Evolutionary conservation across 441 rosid species (phyloP).

Genomic region (Eruca vesicaria): DNA sequence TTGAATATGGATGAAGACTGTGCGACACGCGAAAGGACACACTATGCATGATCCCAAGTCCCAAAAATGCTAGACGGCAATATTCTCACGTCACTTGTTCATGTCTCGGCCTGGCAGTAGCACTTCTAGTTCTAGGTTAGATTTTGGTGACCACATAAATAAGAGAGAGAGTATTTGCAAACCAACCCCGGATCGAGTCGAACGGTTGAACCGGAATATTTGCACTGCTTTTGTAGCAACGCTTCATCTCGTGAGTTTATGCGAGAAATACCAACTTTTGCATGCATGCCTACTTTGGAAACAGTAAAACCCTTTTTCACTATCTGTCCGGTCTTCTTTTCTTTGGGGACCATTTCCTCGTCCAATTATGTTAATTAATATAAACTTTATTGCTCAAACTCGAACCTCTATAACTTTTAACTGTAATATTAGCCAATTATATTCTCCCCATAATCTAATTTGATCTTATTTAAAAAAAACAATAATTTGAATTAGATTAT

Average conservation of each 20-base stretch:
- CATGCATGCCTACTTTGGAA: conserved; percentile 31
- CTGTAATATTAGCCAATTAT: conserved; percentile 2
- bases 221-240: not conserved
- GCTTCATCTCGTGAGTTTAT: conserved; percentile 21
- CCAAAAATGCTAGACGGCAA: too few species aligned
- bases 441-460: conserved; percentile 5
- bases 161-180: too few species aligned
- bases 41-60: too few species aligned
- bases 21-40: too few species aligned
- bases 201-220: not conserved
- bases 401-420: not conserved
- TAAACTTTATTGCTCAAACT: conserved; percentile 3
- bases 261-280: conserved; percentile 22
- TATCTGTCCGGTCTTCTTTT: not conserved
- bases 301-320: not conserved
- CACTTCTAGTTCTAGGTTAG: too few species aligned
- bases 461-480: too few species aligned
- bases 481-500: too few species aligned
- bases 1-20: too few species aligned
- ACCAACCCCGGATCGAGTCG: not conserved
- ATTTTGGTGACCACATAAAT: not conserved
- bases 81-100: too few species aligned
- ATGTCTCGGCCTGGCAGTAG: too few species aligned
- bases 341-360: conserved; percentile 13
- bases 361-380: not conserved